Evolutionary conservation across 2,329 filamentous ascomycete species (phyloP), one percentile per base, ranked within the genome.

Genomic region (Truncatella angustata): DNA sequence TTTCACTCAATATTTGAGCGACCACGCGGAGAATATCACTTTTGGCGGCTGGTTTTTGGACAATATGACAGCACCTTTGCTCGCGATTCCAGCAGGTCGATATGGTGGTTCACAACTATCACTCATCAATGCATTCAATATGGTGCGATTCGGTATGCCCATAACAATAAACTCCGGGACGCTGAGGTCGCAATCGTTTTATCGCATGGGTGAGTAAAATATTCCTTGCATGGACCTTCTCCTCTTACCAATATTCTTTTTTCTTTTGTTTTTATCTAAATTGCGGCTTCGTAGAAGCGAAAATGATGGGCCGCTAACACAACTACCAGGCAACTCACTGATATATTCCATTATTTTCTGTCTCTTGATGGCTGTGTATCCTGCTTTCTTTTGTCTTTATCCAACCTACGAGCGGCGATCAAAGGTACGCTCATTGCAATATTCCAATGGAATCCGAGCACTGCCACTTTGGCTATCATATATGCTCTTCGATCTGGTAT

Each of bases 311-410:
- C n/a, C n/a, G 24, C 40, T 44, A 32, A 32, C 26, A 5, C 16
- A 6, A 4, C 10, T 35, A 5, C 4, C 21, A 4, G 62, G 60
- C 4, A 49, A 56, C 9, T 56, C 55, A 6, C 51, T 60, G 36
- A 45, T 59, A 10, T 64, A 57, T 48, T 53, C 60, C 24, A 60
- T 54, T 10, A 60, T 63, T 35, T 66, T 62, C 55, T 65, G 56
- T 55, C 57, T 68, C n/a, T 54, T 68, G 9, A 81, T 86, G 73
- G 71, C 75, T 24, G 76, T 82, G 1, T 87, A 81, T 59, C 84
- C 85, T 1, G 81, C 81, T 1, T 82, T 88, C 68, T 87, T 88
- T 61, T 78, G 81, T 2, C 68, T 88, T 2, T 88, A 88, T 65
- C 81, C 82, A 3, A 86, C 83, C 0, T 71, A 81, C 43, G 85